Percentiles rank a stretch among this genome's conserved stretches.
phyloP scores from a whole-genome alignment of 352 stramenopile genomes.

The Globisporangium perplexum region DNA sequence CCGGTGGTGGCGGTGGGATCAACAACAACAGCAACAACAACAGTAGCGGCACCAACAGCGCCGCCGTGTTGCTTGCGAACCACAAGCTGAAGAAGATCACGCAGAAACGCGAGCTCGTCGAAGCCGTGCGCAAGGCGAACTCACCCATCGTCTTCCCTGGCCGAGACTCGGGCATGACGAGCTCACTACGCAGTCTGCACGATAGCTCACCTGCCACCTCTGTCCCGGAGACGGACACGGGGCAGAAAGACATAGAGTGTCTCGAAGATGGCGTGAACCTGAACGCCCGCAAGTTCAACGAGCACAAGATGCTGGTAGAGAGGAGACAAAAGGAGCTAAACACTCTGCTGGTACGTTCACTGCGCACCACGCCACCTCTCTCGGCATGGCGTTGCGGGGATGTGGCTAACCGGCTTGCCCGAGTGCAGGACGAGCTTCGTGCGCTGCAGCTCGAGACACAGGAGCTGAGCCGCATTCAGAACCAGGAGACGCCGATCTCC shows the following conservation, averaged over 20 bases:
- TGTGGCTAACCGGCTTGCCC: background rate
- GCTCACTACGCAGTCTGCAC: constrained; percentile 21
- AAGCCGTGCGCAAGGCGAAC: constrained; percentile 72
- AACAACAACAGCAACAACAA: constrained; percentile 14
- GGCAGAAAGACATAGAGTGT: constrained; percentile 50
- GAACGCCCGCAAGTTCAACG: constrained; percentile 77
- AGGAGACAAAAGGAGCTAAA: constrained; percentile 61
- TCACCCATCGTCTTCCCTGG: constrained; percentile 53
- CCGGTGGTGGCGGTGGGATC: constrained; percentile 19
- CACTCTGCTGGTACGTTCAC: constrained; percentile 31
- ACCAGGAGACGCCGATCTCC: constrained; percentile 71
- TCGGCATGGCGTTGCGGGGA: background rate
- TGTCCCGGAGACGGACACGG: constrained; percentile 32
- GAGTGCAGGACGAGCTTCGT: constrained; percentile 54
- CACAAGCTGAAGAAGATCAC: constrained; percentile 70
- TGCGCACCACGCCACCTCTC: background rate
- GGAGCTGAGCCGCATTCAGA: constrained; percentile 62
- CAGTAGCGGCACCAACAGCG: constrained; percentile 16
- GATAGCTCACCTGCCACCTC: constrained; percentile 13
- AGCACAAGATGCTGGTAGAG: constrained; percentile 65
- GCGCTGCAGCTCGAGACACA: constrained; percentile 68
- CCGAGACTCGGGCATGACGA: constrained; percentile 25
- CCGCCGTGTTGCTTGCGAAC: constrained; percentile 9
- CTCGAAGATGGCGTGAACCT: constrained; percentile 67
- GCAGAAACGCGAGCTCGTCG: constrained; percentile 67